Evolutionary conservation across 257 asterid genomes (phyloP).

Genomic region (Ocimum tenuiflorum): DNA sequence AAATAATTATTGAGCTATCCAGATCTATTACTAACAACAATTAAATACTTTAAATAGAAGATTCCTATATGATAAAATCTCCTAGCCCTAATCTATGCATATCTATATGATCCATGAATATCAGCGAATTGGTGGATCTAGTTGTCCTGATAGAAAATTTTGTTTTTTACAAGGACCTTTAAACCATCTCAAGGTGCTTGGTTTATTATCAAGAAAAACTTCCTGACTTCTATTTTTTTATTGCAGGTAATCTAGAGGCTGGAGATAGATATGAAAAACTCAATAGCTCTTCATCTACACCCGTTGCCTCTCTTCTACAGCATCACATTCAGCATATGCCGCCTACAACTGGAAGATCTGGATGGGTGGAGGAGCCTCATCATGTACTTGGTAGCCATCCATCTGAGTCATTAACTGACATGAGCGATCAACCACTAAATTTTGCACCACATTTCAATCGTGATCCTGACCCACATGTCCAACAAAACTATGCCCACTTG

Average conservation of each 20-base stretch:
- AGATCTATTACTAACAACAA: no score
- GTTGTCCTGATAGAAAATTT: background rate
- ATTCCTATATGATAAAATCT: no score
- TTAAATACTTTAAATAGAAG: no score
- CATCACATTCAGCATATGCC: conserved; percentile 41
- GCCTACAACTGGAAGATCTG: conserved; percentile 34
- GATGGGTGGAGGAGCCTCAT: conserved; percentile 48
- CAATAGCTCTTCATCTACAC: conserved; percentile 43
- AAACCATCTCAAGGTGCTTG: background rate
- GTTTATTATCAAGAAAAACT: conserved; percentile 2
- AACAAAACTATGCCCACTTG: conserved; percentile 35
- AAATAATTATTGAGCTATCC: no score
- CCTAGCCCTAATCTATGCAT: no score
- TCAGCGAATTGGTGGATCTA: background rate
- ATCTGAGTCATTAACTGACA: conserved; percentile 40
- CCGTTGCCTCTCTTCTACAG: conserved; percentile 36
- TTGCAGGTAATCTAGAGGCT: conserved; percentile 55
- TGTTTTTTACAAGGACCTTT: conserved; percentile 2
- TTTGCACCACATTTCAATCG: conserved; percentile 58
- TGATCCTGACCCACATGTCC: conserved; percentile 41
- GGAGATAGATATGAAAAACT: conserved; percentile 42
- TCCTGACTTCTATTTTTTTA: conserved; percentile 21
- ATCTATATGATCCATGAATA: no score
- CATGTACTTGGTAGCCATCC: conserved; percentile 33
- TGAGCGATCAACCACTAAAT: conserved; percentile 55